Percentiles rank a stretch among this genome's conserved stretches.
Conservation (phyloP, 202 grass and related monocot species). For the Panicum hallii region DNA sequence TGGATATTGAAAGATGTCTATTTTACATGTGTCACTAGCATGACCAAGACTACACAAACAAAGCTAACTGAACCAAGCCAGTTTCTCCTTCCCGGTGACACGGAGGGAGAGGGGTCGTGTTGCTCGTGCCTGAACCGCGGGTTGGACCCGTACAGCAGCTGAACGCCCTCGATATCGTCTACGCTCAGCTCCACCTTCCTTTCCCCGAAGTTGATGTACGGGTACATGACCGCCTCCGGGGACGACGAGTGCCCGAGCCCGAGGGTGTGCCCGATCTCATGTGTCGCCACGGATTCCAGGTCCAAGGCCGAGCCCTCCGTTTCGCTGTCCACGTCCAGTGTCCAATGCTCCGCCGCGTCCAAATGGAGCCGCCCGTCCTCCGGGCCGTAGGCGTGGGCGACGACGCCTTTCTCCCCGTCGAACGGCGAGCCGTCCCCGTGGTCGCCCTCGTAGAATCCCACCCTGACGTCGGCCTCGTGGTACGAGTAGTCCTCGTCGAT, state of each 20-base stretch:
- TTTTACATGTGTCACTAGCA: conserved; percentile 39
- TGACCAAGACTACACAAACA: background rate
- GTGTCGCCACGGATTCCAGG: conserved; percentile 77
- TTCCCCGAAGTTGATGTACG: conserved; percentile 47
- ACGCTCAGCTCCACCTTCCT: conserved; percentile 65
- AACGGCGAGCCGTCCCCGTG: conserved; percentile 81
- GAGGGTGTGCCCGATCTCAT: conserved; percentile 89
- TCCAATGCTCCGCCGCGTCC: conserved; percentile 75
- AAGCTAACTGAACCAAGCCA: conserved; percentile 11
- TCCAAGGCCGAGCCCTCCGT: conserved; percentile 37
- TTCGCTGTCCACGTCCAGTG: conserved; percentile 57
- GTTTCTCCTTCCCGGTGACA: background rate
- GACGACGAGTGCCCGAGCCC: conserved; percentile 73
- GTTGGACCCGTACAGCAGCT: conserved; percentile 73
- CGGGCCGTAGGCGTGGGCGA: conserved; percentile 69
- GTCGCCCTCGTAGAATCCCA: conserved; percentile 67
- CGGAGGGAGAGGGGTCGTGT: background rate
- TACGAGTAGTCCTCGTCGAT: background rate
- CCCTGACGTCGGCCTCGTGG: conserved; percentile 52
- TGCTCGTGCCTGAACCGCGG: conserved; percentile 45
- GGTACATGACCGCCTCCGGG: conserved; percentile 82
- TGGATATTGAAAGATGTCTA: background rate
- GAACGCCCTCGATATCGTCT: conserved; percentile 76
- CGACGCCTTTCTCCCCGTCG: conserved; percentile 61
- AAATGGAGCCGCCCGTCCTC: conserved; percentile 70